phyloP scores from a whole-genome alignment of 1,284 basidiomycete genomes.

The Quambalaria eucalypti region DNA sequence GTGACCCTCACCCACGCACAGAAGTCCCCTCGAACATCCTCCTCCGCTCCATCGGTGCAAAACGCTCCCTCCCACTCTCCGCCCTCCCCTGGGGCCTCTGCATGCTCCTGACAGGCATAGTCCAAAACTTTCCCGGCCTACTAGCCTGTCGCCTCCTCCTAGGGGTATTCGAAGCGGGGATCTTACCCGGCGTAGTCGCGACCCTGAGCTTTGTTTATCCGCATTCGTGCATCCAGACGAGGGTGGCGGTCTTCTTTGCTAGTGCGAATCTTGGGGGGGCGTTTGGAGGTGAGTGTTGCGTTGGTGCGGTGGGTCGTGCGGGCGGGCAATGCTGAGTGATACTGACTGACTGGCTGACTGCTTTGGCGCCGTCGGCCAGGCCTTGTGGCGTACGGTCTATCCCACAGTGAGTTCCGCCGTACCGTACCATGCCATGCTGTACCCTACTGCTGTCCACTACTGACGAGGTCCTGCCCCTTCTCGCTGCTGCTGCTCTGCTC shows the following conservation, averaged over 20 bases:
- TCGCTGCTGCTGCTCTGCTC: background rate
- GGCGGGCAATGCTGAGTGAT: too few species aligned
- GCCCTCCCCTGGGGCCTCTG: background rate
- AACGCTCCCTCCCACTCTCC: constrained; percentile 40
- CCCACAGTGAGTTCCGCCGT: constrained; percentile 21
- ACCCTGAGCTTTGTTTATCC: constrained; percentile 26
- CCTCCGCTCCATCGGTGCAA: constrained; percentile 48
- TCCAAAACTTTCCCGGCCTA: constrained; percentile 17
- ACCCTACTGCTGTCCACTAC: too few species aligned
- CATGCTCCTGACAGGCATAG: constrained; percentile 48
- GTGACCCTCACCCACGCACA: too few species aligned
- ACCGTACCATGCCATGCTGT: too few species aligned
- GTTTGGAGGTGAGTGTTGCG: constrained; percentile 52
- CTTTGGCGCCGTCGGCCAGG: too few species aligned
- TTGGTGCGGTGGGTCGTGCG: too few species aligned
- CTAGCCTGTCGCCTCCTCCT: constrained; percentile 48
- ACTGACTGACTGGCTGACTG: too few species aligned
- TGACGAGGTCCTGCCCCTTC: too few species aligned
- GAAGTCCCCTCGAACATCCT: constrained; percentile 63
- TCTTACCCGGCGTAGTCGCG: constrained; percentile 24
- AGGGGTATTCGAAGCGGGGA: constrained; percentile 37
- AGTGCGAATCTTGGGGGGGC: constrained; percentile 50
- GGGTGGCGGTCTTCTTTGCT: constrained; percentile 29
- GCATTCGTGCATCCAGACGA: constrained; percentile 21
- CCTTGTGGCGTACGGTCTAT: constrained; percentile 23